phyloP scores from a whole-genome alignment of 169 alveolate genomes.

The Plasmodium adleri region DNA sequence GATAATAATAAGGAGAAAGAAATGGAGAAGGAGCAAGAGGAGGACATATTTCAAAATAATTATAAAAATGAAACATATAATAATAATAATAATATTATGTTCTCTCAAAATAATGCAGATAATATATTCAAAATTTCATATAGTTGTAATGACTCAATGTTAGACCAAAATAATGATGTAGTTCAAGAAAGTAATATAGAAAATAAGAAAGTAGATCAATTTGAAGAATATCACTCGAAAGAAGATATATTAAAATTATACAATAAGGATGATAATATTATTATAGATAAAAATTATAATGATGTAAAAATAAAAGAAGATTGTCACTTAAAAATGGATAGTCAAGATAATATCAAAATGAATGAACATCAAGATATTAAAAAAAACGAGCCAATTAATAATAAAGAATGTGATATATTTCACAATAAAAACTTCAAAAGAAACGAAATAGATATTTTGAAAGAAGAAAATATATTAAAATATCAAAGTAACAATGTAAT shows the following conservation, averaged over 20 bases:
- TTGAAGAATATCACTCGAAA: neutral
- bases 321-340: too few species aligned
- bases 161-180: neutral
- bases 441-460: too few species aligned
- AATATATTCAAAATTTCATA: constrained; percentile 38
- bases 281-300: neutral
- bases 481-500: neutral
- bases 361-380: neutral
- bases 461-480: neutral
- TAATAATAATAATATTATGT: neutral
- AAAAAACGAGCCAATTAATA: too few species aligned
- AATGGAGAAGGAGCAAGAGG: neutral
- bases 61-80: neutral
- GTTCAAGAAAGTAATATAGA: neutral
- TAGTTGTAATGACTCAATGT: constrained; percentile 24
- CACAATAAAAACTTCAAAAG: too few species aligned
- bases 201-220: neutral
- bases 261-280: neutral
- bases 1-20: neutral
- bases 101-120: constrained; percentile 12
- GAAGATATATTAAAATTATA: neutral
- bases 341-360: neutral
- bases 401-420: too few species aligned
- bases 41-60: neutral
- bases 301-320: neutral